Evolutionary conservation across 2,329 filamentous ascomycete genomes (phyloP), one percentile per base, ranked within the genome.

Genomic region (Mollisia scopiformis): DNA sequence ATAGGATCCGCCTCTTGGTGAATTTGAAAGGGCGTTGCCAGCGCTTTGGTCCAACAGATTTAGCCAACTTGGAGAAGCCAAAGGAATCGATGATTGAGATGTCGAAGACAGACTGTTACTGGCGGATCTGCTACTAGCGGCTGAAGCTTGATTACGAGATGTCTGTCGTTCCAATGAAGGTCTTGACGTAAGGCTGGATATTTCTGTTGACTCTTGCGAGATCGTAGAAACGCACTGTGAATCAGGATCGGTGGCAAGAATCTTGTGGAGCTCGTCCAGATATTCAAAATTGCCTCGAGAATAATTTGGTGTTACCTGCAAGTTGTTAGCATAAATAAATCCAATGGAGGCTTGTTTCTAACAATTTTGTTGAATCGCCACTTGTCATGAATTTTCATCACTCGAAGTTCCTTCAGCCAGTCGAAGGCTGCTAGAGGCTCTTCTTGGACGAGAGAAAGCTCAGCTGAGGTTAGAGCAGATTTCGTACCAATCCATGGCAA

Each of bases 1-100:
- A 59, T 75, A 78, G 16, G 74, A 72, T n/a, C 71, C 61, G 2
- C 78, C 78, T 7, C 66, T 65, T 51, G 72, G 68, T 3, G 78
- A 78, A 10, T 73, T 66, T 55, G 63, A 66, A 57, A 67, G 58
- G 27, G 49, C 31, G 39, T 65, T 46, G 4, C 33, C 41, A 25
- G 47, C 19, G 19, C 33, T 49, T n/a, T 41, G 57, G 28, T 65
- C 63, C 28, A 53, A 14, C n/a, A 56, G 61, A 57, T 51, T 67
- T 28, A 46, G 61, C 69, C 49, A 71, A 37, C 49, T 62, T 33
- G 59, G 7, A 16, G 28, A 19, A 6, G 41, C 41, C 23, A 46
- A 27, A 3, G 14, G 7, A 25, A 27, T 35, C 2, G 41, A 57
- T 19, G 54, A 49, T 28, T 49, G 41, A 11, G 54, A 50, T n/a